These are phyloP conservation scores for Torulaspora quercuum DNA, from an alignment of 805 yeast species.

Conservation along the genomic window DNA sequence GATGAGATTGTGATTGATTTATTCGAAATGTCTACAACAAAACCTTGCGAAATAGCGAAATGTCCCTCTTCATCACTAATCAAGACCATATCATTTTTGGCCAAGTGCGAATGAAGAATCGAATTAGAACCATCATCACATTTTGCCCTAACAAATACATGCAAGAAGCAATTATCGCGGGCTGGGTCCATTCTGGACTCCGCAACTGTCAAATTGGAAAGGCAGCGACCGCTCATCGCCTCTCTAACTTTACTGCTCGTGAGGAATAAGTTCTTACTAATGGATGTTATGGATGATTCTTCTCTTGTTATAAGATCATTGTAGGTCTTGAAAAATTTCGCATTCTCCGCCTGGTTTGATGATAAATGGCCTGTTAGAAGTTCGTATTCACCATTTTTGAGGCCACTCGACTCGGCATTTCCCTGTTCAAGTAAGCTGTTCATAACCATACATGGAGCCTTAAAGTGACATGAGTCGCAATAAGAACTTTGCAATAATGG, in stretches of 20 bases:
- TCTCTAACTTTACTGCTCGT: conserved; percentile 60
- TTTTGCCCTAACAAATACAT: conserved; percentile 46
- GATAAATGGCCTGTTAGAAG: conserved; percentile 49
- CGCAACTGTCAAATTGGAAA: conserved; percentile 49
- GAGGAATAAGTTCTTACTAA: conserved; percentile 57
- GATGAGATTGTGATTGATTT: conserved; percentile 49
- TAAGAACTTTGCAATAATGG: conserved; percentile 47
- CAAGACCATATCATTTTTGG: conserved; percentile 58
- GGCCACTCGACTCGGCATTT: conserved; percentile 49
- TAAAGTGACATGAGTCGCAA: conserved; percentile 60
- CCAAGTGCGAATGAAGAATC: conserved; percentile 45
- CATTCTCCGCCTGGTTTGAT: conserved; percentile 38
- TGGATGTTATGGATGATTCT: conserved; percentile 52
- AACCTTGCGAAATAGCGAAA: conserved; percentile 67
- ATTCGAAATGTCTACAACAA: conserved; percentile 44
- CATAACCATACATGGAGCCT: conserved; percentile 60
- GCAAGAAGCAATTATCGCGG: conserved; percentile 37
- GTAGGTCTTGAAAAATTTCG: conserved; percentile 67
- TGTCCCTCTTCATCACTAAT: conserved; percentile 81
- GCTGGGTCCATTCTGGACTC: conserved; percentile 22
- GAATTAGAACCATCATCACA: conserved; percentile 16
- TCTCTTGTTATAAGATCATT: conserved; percentile 69
- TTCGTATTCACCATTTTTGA: conserved; percentile 47
- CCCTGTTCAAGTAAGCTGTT: conserved; percentile 62
- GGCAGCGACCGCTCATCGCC: conserved; percentile 51